Evolutionary conservation across 352 stramenopile species (phyloP).

Genomic region (Peronospora destructor): DNA sequence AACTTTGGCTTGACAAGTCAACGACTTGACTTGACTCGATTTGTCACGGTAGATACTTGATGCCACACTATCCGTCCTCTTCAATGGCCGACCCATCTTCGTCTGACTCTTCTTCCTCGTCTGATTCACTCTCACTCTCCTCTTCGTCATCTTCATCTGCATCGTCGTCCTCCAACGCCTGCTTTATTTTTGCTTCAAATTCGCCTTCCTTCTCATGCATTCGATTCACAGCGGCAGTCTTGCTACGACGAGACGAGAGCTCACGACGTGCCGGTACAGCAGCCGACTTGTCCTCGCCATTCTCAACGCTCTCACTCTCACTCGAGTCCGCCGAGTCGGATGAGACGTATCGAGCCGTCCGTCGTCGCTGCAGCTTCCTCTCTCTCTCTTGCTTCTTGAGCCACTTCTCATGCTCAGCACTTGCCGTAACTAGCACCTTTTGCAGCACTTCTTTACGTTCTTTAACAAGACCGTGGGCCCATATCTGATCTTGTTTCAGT

Average conservation of each 20-base stretch:
- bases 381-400: conserved; percentile 35
- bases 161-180: conserved; percentile 40
- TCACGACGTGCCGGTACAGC: conserved; percentile 24
- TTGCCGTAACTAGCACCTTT: conserved; percentile 32
- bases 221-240: conserved; percentile 45
- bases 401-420: conserved; percentile 28
- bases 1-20: not conserved
- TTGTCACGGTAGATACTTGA: not conserved
- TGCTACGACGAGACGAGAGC: conserved; percentile 46
- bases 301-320: conserved; percentile 30
- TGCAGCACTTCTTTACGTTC: conserved; percentile 37
- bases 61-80: conserved; percentile 11
- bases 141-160: conserved; percentile 34
- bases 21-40: not conserved
- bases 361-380: conserved; percentile 27
- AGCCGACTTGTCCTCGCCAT: conserved; percentile 14
- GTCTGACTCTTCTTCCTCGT: conserved; percentile 19
- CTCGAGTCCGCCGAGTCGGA: conserved; percentile 25
- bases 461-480: conserved; percentile 38
- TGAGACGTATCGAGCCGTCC: conserved; percentile 19
- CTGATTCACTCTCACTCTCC: conserved; percentile 26
- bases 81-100: conserved; percentile 10
- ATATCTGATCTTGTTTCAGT: conserved; percentile 43
- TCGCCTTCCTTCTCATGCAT: conserved; percentile 54
- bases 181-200: conserved; percentile 51